These are phyloP conservation scores for Mediolabrus comicus DNA, from an alignment of 108 stramenopile genomes.

Conservation along the genomic window DNA sequence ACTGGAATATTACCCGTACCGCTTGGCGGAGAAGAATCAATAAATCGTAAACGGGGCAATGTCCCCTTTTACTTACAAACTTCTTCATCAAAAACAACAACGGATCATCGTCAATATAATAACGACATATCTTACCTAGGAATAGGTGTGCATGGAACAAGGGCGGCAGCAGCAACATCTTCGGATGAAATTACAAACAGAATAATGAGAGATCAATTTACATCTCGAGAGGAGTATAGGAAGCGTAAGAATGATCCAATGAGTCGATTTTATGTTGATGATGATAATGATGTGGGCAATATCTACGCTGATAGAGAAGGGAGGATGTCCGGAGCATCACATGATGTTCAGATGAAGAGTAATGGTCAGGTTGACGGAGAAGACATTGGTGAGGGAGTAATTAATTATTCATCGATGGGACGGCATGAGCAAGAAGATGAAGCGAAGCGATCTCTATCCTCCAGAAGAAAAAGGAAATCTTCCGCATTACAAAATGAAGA, in stretches of 20 bases:
- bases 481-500: too few relatives aligned
- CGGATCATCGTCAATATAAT: too few relatives aligned
- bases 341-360: too few relatives aligned
- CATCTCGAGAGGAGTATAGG: conserved; percentile 18
- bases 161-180: neutral
- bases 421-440: too few relatives aligned
- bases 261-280: conserved; percentile 11
- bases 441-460: too few relatives aligned
- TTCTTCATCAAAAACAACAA: neutral
- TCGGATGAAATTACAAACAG: conserved; percentile 20
- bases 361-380: too few relatives aligned
- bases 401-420: too few relatives aligned
- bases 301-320: neutral
- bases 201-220: conserved; percentile 34
- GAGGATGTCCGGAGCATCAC: neutral
- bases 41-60: conserved; percentile 12
- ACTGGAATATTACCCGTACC: conserved; percentile 8
- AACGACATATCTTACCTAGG: conserved; percentile 1
- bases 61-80: conserved; percentile 41
- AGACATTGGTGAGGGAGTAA: too few relatives aligned
- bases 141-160: neutral
- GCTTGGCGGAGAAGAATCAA: conserved; percentile 27
- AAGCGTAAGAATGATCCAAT: conserved; percentile 37
- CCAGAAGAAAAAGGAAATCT: too few relatives aligned
- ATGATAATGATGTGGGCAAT: neutral